Base-by-base conservation (phyloP, 2,329 filamentous ascomycete species). In the Colletotrichum euphorbiae region DNA sequence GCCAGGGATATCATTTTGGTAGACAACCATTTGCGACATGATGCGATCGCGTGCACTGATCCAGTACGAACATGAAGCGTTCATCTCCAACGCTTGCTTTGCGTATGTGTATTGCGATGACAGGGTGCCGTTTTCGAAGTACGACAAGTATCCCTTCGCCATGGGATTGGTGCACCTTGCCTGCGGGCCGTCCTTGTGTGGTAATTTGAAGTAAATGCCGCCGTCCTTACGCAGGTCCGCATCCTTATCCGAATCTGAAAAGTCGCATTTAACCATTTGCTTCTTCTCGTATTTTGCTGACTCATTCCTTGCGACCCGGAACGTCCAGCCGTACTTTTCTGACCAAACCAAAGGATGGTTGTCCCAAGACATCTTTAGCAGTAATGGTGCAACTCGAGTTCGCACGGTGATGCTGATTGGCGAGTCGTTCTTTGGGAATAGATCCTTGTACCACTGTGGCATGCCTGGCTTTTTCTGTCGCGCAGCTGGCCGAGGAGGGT, bases 41-140 rank as follows among this genome's bases (percentile, higher is more conserved):
- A 99, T 99, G 56, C 96, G 86, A 75, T 97, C 93, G 70, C 96
- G 88, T 15, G 96, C 94, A 74, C 93, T 97, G 73, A 99, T 98
- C 96, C 97, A 99, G 79, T 99, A 99, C 0, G 95, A 98, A 77
- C 97, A 99, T 0, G 94, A 97, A 0, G 96, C 94, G 74, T 99
- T 99, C 96, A 99, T 99, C 73, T 98, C 92, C 48, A 99, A 82
- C 0, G 97, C 96, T 77, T 97, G 94, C 75, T 97, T 98, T 0
- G 96, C 96, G 74, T 98, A 95, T 0, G 89, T 78, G 74, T 91
- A 98, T 77, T 97, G 91, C 0, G 95, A 98, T 0, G 93, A 93
- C 3, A 99, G 82, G 0, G 87, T 93, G 0, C 94, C 95, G 40
- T 92, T 92, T 74, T 99, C 96, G 74, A 99, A 98, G 77, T 97